Evolutionary conservation across 2,329 filamentous ascomycete species (phyloP), one percentile per base, ranked within the genome.

Genomic region (Beauveria caledonica): DNA sequence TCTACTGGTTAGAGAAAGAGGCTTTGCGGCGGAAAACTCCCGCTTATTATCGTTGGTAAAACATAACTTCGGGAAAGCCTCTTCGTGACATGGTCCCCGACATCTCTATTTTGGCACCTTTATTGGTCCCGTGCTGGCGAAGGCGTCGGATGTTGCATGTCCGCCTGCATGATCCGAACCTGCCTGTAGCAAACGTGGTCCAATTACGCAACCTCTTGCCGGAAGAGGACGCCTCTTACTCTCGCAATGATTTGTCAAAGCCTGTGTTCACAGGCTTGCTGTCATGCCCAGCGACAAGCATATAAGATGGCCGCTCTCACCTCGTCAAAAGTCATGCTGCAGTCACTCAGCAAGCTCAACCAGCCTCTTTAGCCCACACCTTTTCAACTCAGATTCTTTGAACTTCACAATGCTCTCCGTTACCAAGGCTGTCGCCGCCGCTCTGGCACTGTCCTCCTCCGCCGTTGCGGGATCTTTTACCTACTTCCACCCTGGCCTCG

Each of bases 401-500:
- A 55, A 23, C 45, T 7, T 53, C 67, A 68, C 42, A 6, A 70
- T 69, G 68, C 40, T 66, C 51, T 54, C 62, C 60, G 60, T 64
- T 60, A 58, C 64, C 60, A 58, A 54, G 39, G 8, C 61, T 50
- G 25, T 62, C n/a, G 46, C 61, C 44, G 64, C 65, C 52, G 51
- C 69, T 29, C 56, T 67, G 33, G 63, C 63, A 29, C 25, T 54
- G 3, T 36, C 63, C 29, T 25, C 42, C 21, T 21, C 49, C 56
- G 9, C 39, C 39, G 7, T 49, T 40, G 25, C 23, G 3, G 67
- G 66, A 44, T 51, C 52, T 23, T 17, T 60, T 19, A 60, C 57
- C 48, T 92, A 86, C 74, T 92, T 88, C 70, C 74, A 76, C 19
- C 82, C 87, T 0, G 77, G 72, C 3, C 77, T 90, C 4, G 89